These are phyloP conservation scores for Trebouxia sp. DNA, from an alignment of 139 green algal genomes.

Conservation along the genomic window DNA sequence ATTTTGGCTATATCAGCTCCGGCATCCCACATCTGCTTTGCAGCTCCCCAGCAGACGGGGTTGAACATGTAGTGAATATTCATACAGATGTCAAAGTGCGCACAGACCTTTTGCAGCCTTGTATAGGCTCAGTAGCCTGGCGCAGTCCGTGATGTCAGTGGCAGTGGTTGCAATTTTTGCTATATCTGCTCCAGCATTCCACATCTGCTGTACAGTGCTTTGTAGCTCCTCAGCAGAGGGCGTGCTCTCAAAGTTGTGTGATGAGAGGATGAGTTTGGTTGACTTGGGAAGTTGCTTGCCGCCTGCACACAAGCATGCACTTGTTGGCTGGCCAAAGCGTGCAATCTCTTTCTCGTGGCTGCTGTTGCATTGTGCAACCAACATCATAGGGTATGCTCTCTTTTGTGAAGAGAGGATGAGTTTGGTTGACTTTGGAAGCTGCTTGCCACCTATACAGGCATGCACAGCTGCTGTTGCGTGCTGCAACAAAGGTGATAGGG, in stretches of 20 bases:
- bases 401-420: too few relatives aligned
- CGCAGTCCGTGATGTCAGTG: conserved; percentile 77
- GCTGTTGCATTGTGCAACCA: too few relatives aligned
- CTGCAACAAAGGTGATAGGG: too few relatives aligned
- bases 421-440: too few relatives aligned
- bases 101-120: background rate
- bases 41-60: conserved; percentile 32
- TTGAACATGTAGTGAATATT: background rate
- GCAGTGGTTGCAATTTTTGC: conserved; percentile 93
- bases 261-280: conserved; percentile 88
- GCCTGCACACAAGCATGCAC: too few relatives aligned
- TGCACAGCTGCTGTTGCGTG: too few relatives aligned
- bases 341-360: too few relatives aligned
- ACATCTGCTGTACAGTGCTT: conserved; percentile 59
- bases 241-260: conserved; percentile 89
- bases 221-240: conserved; percentile 67
- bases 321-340: too few relatives aligned
- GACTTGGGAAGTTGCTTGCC: background rate
- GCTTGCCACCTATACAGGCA: too few relatives aligned
- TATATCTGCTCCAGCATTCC: conserved; percentile 77
- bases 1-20: conserved; percentile 94
- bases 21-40: conserved; percentile 55
- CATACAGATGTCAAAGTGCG: background rate
- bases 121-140: conserved; percentile 71
- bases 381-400: too few relatives aligned